Base-by-base conservation (phyloP, 768 basidiomycete genomes). In the Lactarius psammicola region DNA sequence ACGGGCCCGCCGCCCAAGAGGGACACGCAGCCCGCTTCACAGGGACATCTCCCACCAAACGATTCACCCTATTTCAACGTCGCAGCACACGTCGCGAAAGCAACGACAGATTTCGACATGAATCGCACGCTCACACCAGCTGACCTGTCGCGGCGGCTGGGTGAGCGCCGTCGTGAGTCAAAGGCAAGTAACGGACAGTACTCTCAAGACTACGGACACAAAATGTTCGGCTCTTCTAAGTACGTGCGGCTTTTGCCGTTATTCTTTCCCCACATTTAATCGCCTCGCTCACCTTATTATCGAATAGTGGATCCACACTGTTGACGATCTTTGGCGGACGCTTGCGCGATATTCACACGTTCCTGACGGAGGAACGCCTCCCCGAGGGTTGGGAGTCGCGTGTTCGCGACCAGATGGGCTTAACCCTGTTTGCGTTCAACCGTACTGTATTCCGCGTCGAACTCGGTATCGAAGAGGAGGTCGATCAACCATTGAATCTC, bases 371-470 rank as follows among this genome's bases (percentile, higher is more conserved):
- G 54, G 90, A 93, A 68, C 82, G 89, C 18, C 72, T 93, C 36
- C 86, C 87, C 0, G 80, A 87, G 0, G 84, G 84, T 20, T 92
- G 89, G 88, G 88, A 91, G 71, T 80, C 89, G 0, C 76, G 81
- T 18, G 74, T 85, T 34, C 78, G 81, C n/a, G 75, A 80, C 40
- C 82, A 76, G 0, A 76, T 80, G 61, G 90, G 90, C 0, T 74
- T 91, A 38, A 90, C 89, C 0, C 75, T 92, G 8, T 55, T 76
- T 15, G 72, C 73, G 10, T 84, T 89, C 77, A 88, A 91, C 71
- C 64, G 13, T 31, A 75, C 75, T 1, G 73, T 71, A 6, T n/a
- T 73, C 33, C 62, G 58, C 7, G 71, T 78, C 31, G 77, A 76
- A 67, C 66, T 76, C 7, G 73, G 73, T 28, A 72, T 76, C 62